These are phyloP conservation scores for Suhomyces anneliseae DNA, from an alignment of 1,139 yeast species.

Conservation along the genomic window DNA sequence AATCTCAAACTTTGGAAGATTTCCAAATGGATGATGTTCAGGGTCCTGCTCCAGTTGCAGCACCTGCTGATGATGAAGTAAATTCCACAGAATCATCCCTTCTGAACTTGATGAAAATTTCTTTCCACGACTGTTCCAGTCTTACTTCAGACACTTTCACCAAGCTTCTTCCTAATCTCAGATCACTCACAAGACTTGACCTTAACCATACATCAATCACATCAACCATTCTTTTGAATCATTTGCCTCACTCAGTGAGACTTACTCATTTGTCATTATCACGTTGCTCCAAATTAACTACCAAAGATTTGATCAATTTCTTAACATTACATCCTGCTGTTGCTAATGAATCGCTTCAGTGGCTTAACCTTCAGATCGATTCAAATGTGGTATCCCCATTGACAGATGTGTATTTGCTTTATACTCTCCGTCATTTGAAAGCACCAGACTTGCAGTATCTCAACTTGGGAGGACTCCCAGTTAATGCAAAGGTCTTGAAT, in stretches of 20 bases:
- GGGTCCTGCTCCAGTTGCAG: slow-evolving; percentile 3
- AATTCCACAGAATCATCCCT: not conserved
- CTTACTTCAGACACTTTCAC: slow-evolving; percentile 57
- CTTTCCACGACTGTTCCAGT: slow-evolving; percentile 88
- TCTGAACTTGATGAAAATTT: slow-evolving; percentile 51
- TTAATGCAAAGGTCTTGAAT: slow-evolving; percentile 52
- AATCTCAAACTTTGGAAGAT: slow-evolving; percentile 1
- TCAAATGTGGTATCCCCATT: slow-evolving; percentile 65
- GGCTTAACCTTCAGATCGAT: slow-evolving; percentile 80
- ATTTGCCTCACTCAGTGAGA: slow-evolving; percentile 52
- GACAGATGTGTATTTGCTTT: slow-evolving; percentile 57
- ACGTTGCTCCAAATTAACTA: slow-evolving; percentile 73
- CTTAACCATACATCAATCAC: slow-evolving; percentile 79
- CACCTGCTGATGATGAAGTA: not conserved
- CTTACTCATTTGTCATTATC: slow-evolving; percentile 79
- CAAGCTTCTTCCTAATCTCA: slow-evolving; percentile 57
- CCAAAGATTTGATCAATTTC: slow-evolving; percentile 71
- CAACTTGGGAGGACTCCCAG: slow-evolving; percentile 76
- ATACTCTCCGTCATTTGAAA: slow-evolving; percentile 52
- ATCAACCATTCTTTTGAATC: slow-evolving; percentile 48
- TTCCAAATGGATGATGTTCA: slow-evolving; percentile 8
- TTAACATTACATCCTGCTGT: slow-evolving; percentile 74
- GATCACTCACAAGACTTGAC: slow-evolving; percentile 67
- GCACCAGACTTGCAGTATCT: slow-evolving; percentile 56
- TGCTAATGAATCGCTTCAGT: slow-evolving; percentile 52